Evolutionary conservation across 495 filamentous ascomycete genomes (phyloP).

Genomic region (Cercophora newfieldiana): DNA sequence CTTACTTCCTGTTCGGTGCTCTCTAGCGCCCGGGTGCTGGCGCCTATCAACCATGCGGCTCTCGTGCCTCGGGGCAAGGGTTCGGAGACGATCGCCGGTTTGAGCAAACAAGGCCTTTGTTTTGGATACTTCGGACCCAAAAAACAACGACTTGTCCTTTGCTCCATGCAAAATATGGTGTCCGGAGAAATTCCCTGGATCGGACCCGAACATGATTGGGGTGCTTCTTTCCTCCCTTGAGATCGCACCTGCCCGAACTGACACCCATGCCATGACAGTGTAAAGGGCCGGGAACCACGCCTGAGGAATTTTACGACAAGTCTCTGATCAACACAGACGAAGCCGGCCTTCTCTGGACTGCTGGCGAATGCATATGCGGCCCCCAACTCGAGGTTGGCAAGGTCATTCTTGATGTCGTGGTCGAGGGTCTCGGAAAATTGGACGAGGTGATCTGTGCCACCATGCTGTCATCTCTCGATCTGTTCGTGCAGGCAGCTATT

Average conservation of each 20-base stretch:
- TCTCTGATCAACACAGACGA: neutral
- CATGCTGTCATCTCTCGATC: neutral
- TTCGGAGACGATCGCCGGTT: neutral
- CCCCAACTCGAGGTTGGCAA: neutral
- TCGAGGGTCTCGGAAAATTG: neutral
- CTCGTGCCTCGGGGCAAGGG: neutral
- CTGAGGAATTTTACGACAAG: neutral
- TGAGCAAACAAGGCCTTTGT: neutral
- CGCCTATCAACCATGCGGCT: neutral
- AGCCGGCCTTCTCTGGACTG: neutral
- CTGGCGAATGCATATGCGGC: neutral
- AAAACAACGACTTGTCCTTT: neutral
- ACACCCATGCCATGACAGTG: neutral
- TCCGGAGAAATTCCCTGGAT: neutral
- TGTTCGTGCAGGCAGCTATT: neutral
- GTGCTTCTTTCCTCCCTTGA: neutral
- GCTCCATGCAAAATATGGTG: neutral
- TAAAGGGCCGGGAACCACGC: neutral
- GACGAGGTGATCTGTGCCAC: neutral
- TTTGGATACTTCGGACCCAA: constrained; percentile 5
- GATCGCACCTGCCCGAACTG: neutral
- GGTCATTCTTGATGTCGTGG: neutral
- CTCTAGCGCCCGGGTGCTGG: neutral
- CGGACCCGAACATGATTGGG: neutral
- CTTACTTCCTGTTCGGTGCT: neutral